phyloP scores from a whole-genome alignment of 805 yeast species.

The Metschnikowia dekortorum region DNA sequence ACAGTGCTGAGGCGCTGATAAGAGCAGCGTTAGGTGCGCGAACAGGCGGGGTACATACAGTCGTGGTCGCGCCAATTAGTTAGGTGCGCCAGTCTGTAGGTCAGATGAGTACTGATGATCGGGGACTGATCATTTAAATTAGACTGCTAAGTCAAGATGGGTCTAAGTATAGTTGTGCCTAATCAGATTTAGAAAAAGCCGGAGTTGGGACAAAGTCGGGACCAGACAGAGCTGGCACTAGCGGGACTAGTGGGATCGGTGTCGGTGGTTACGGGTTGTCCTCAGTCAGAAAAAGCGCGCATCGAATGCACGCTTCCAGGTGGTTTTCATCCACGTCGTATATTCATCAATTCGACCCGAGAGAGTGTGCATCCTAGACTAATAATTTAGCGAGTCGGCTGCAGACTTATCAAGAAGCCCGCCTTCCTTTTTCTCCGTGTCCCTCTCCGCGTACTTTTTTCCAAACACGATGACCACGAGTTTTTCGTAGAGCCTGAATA shows the following conservation, averaged over 20 bases:
- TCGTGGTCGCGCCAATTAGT: background rate
- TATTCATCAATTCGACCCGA: background rate
- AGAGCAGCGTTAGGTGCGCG: background rate
- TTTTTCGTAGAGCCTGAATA: conserved; percentile 54
- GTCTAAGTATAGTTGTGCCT: too few relatives aligned
- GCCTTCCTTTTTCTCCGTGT: conserved; percentile 42
- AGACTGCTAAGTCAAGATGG: too few relatives aligned
- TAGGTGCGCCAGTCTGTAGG: too few relatives aligned
- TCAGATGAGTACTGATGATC: too few relatives aligned
- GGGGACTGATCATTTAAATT: too few relatives aligned
- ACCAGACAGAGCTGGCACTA: too few relatives aligned
- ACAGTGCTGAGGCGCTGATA: background rate
- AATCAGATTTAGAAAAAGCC: too few relatives aligned
- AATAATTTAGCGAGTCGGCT: conserved; percentile 8
- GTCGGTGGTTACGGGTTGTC: too few relatives aligned
- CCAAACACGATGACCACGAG: conserved; percentile 53
- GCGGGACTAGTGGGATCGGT: too few relatives aligned
- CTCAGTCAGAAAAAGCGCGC: too few relatives aligned
- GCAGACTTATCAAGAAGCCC: conserved; percentile 22
- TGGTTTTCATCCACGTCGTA: background rate
- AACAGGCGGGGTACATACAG: background rate
- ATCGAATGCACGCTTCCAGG: too few relatives aligned
- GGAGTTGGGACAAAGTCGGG: too few relatives aligned
- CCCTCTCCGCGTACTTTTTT: conserved; percentile 46
- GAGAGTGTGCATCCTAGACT: background rate